Percentiles rank a stretch among this genome's conserved stretches.
These are phyloP conservation scores for Lactarius pseudohatsudake DNA, from an alignment of 768 basidiomycete genomes.

Conservation along the genomic window DNA sequence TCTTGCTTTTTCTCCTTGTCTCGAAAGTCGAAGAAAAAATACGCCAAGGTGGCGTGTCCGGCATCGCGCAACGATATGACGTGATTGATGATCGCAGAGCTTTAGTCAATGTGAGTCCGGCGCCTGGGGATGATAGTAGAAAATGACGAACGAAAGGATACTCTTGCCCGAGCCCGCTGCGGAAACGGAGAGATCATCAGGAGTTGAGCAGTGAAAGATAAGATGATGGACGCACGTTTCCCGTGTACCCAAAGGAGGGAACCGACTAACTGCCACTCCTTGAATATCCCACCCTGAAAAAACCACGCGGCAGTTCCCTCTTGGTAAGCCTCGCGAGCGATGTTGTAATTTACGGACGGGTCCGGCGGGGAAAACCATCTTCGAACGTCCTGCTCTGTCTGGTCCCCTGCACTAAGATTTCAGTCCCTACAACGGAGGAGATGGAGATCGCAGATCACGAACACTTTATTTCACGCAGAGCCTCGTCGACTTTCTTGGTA, in stretches of 20 bases:
- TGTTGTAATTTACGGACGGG: neutral
- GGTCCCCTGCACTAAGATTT: no score
- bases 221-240: neutral
- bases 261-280: neutral
- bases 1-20: neutral
- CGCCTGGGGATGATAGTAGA: neutral
- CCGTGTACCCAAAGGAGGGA: neutral
- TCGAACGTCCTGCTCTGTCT: neutral
- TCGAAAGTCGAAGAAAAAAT: neutral
- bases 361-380: neutral
- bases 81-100: neutral
- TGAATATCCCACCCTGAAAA: neutral
- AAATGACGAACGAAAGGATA: neutral
- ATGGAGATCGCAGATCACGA: neutral
- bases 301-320: neutral
- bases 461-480: neutral
- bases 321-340: neutral
- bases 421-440: no score
- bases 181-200: neutral
- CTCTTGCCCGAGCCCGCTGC: neutral
- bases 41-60: neutral
- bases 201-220: neutral
- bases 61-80: neutral
- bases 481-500: neutral
- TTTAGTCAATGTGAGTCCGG: neutral